Conservation (phyloP, 441 rosid species). For the Syzygium syzygioides region DNA sequence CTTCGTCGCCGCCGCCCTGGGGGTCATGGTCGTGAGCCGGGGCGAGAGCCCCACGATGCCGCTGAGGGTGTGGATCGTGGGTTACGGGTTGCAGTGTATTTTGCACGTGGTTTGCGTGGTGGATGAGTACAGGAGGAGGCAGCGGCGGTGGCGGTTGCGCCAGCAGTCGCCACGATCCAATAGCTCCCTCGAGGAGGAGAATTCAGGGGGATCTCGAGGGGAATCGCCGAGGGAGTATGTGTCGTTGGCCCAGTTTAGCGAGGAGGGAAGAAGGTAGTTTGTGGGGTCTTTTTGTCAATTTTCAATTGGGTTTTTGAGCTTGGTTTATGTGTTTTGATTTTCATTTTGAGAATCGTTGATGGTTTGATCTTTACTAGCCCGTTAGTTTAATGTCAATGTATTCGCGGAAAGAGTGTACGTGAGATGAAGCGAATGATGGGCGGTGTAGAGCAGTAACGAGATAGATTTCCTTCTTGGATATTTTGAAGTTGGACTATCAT, state of each 20-base stretch:
- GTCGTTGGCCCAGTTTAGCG: constrained; percentile 50
- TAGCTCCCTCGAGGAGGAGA: constrained; percentile 12
- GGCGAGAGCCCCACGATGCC: constrained; percentile 65
- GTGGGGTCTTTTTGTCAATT: background rate
- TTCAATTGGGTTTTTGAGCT: background rate
- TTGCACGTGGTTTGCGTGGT: constrained; percentile 83
- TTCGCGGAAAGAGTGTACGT: background rate
- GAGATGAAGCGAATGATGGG: background rate
- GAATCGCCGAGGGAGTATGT: constrained; percentile 50
- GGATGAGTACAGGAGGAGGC: constrained; percentile 72
- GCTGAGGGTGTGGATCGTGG: constrained; percentile 74
- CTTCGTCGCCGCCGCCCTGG: constrained; percentile 65
- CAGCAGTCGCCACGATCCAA: background rate
- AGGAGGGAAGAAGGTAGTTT: constrained; percentile 54
- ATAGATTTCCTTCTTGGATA: background rate
- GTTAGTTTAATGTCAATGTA: background rate
- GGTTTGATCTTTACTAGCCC: background rate
- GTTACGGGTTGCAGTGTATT: constrained; percentile 77
- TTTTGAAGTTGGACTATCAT: background rate
- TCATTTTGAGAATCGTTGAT: background rate
- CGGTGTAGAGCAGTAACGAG: background rate
- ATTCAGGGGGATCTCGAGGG: constrained; percentile 35
- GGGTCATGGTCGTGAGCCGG: constrained; percentile 62
- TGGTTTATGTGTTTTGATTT: background rate
- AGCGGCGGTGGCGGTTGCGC: constrained; percentile 30